Evolutionary conservation across 192 early-diverging fungal species (phyloP).

Genomic region (Coemansia sp.): DNA sequence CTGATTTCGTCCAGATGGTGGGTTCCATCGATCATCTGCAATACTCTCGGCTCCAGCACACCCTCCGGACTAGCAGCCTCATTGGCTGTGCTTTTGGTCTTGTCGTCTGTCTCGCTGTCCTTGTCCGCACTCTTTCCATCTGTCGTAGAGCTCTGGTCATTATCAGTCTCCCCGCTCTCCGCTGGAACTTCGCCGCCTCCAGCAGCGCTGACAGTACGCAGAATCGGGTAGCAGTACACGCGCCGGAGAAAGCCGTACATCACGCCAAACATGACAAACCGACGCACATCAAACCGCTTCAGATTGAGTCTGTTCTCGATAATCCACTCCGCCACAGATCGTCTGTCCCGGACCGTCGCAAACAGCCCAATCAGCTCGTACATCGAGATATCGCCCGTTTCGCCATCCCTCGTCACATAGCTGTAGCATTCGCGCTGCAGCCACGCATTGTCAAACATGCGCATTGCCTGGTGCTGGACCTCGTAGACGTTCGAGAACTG

Average conservation of each 20-base stretch:
- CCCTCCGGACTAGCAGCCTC: neutral
- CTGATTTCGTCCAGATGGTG: slow-evolving; percentile 54
- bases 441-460: slow-evolving; percentile 52
- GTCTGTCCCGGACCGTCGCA: slow-evolving; percentile 73
- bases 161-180: neutral
- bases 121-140: neutral
- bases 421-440: slow-evolving; percentile 75
- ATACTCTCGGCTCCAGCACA: slow-evolving; percentile 2
- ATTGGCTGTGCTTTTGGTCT: neutral
- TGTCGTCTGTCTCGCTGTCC: neutral
- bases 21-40: slow-evolving; percentile 40
- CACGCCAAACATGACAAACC: slow-evolving; percentile 90
- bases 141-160: neutral
- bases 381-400: slow-evolving; percentile 59
- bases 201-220: slow-evolving; percentile 10
- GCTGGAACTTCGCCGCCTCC: neutral
- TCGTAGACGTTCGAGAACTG: slow-evolving; percentile 93
- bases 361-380: slow-evolving; percentile 76
- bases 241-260: slow-evolving; percentile 81
- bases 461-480: slow-evolving; percentile 55
- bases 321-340: slow-evolving; percentile 85
- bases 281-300: slow-evolving; percentile 77
- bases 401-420: slow-evolving; percentile 64
- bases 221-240: slow-evolving; percentile 88
- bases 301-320: slow-evolving; percentile 68